phyloP scores from a whole-genome alignment of 345 rosid species.

The Bruguiera parviflora region DNA sequence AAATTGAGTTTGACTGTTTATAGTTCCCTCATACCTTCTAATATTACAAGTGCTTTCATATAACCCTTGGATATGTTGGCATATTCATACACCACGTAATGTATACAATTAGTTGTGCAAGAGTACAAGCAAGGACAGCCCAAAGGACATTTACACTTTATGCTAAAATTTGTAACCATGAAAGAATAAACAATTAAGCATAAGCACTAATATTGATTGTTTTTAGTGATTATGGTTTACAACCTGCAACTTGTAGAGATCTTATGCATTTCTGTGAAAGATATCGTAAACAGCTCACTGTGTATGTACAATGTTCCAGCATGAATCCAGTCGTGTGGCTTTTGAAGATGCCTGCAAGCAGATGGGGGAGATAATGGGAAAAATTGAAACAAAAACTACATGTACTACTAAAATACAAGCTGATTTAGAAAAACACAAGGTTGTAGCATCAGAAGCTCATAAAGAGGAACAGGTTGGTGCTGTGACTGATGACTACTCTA shows the following conservation, averaged over 20 bases:
- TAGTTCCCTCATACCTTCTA: neutral
- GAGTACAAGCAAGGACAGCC: too few species aligned
- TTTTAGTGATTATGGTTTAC: neutral
- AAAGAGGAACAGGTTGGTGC: constrained; percentile 63
- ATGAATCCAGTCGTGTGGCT: constrained; percentile 71
- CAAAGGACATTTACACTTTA: too few species aligned
- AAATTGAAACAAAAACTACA: constrained; percentile 45
- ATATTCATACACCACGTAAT: too few species aligned
- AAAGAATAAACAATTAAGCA: too few species aligned
- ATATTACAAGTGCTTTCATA: too few species aligned
- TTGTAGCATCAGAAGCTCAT: constrained; percentile 65
- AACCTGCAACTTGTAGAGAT: neutral
- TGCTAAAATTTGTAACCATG: too few species aligned
- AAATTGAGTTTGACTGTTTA: too few species aligned
- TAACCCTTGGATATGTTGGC: too few species aligned
- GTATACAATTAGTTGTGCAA: too few species aligned
- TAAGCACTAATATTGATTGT: neutral
- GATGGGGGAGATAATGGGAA: constrained; percentile 54
- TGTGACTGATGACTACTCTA: constrained; percentile 21
- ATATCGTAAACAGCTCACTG: constrained; percentile 17
- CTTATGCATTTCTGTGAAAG: constrained; percentile 2
- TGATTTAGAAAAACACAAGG: constrained; percentile 57
- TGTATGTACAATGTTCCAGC: constrained; percentile 47
- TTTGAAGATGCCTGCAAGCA: constrained; percentile 77
- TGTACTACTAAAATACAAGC: constrained; percentile 40